A percentile compares a stretch with the other conserved stretches of the same genome.
Evolutionary conservation across 352 stramenopile genomes (phyloP).

Genomic region (Halophytophthora batemanensis): DNA sequence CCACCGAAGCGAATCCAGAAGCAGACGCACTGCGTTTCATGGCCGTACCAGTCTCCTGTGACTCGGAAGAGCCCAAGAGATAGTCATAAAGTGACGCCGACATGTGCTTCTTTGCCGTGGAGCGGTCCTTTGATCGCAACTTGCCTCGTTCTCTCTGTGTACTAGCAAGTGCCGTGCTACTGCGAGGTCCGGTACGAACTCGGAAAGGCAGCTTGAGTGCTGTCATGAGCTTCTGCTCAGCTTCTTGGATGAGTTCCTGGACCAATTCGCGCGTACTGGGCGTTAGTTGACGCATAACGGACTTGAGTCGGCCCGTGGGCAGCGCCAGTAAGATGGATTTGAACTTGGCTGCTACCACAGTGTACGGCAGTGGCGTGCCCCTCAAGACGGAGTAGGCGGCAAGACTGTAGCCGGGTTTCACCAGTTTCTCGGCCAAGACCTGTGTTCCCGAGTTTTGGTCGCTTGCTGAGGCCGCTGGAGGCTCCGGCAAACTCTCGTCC

Average conservation of each 20-base stretch:
- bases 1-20: conserved; percentile 11
- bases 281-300: conserved; percentile 43
- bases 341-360: conserved; percentile 39
- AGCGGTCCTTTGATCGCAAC: not conserved
- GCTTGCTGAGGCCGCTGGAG: conserved; percentile 9
- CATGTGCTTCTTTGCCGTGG: conserved; percentile 12
- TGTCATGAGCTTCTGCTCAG: conserved; percentile 32
- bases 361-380: conserved; percentile 28
- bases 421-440: conserved; percentile 39
- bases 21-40: conserved; percentile 28
- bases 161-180: conserved; percentile 11
- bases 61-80: conserved; percentile 18
- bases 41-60: conserved; percentile 4
- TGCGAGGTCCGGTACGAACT: conserved; percentile 16
- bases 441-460: conserved; percentile 10
- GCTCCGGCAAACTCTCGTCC: conserved; percentile 2
- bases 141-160: not conserved
- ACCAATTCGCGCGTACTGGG: conserved; percentile 21
- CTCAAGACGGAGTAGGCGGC: conserved; percentile 33
- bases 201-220: conserved; percentile 25
- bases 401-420: conserved; percentile 38
- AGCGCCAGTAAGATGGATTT: conserved; percentile 59
- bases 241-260: conserved; percentile 33
- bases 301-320: conserved; percentile 47
- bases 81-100: conserved; percentile 11